A percentile compares a stretch with the other conserved stretches of the same genome.
phyloP scores from a whole-genome alignment of 768 basidiomycete species.

The Russula foetens region DNA sequence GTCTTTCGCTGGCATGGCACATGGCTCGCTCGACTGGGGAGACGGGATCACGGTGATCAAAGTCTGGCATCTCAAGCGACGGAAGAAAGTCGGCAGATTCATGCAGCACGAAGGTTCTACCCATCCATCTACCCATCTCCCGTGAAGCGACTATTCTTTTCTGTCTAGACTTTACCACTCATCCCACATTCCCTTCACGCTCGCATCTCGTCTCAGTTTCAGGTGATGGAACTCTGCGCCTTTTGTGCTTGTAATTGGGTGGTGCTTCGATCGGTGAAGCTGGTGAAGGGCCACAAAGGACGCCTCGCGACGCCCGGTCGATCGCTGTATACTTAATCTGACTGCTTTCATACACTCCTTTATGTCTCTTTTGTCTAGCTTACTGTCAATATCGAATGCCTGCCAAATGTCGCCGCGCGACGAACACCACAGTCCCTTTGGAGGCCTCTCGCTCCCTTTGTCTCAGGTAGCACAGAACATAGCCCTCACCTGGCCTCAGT shows the following conservation, averaged over 20 bases:
- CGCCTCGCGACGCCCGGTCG: too few relatives aligned
- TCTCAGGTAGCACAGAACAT: too few relatives aligned
- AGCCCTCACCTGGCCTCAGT: too few relatives aligned
- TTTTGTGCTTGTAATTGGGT: slow-evolving; percentile 95
- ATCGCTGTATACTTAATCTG: too few relatives aligned
- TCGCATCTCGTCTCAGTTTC: slow-evolving; percentile 89
- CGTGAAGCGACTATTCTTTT: background rate
- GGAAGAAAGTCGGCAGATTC: slow-evolving; percentile 90
- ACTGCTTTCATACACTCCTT: too few relatives aligned
- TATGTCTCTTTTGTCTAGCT: too few relatives aligned
- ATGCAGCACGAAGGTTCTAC: slow-evolving; percentile 87
- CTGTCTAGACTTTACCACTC: slow-evolving; percentile 86
- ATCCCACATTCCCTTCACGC: slow-evolving; percentile 76
- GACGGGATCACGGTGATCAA: slow-evolving; percentile 97
- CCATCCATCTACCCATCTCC: background rate
- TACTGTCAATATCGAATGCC: too few relatives aligned
- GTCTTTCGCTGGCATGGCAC: slow-evolving; percentile 49
- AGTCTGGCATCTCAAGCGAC: slow-evolving; percentile 87
- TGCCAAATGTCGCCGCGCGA: too few relatives aligned
- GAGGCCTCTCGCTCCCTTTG: too few relatives aligned
- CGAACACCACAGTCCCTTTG: too few relatives aligned
- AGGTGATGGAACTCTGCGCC: slow-evolving; percentile 87
- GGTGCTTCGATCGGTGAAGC: slow-evolving; percentile 72
- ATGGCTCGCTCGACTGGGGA: slow-evolving; percentile 94
- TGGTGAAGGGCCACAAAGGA: slow-evolving; percentile 89